Base-by-base conservation (phyloP, 2,329 filamentous ascomycete genomes). In the Phaeophleospora eucalypticola region DNA sequence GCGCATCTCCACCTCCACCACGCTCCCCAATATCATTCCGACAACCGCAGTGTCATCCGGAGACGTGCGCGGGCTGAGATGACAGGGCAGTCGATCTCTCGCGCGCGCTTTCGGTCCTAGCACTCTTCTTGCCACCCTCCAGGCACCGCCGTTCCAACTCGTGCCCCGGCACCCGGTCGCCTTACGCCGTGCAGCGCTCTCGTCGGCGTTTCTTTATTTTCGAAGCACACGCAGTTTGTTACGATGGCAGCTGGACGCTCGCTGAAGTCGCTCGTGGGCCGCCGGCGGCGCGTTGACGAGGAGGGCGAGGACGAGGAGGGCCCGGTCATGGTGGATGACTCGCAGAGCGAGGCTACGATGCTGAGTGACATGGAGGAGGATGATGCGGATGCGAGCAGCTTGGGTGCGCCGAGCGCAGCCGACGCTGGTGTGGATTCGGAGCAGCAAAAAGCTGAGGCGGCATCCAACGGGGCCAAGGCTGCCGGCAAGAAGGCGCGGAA, bases 201-300 rank as follows among this genome's bases (percentile, higher is more conserved):
- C 38, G 37, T 41, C 29, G 27, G 49, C 49, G 45, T 36, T 32
- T 48, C 45, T 34, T 45, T 46, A 36, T 24, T 43, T n/a, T 20
- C 24, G 18, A 35, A 14, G 36, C 32, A 32, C 38, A 42, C 36
- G 57, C 36, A 37, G 29, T 43, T 46, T 39, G 32, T 34, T 34
- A 68, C 53, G 43, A 80, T 79, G 76, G 72, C 71, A 63, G 67
- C 71, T 45, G 66, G 77, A 62, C 78, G 80, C 24, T 57, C 60
- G 63, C 79, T 81, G 67, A 83, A 78, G 70, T 83, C 82, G 69
- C 68, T 81, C 59, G 78, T 85, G 67, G 81, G 81, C 64, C 80
- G 80, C 58, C 80, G 83, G 62, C 81, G 84, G 65, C 80, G 83
- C 58, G 76, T 82, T 56, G 82, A 83, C 67, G 83, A 87, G 61